These are phyloP conservation scores for Monilinia vaccinii-corymbosi DNA, from an alignment of 2,329 filamentous ascomycete genomes.

Conservation along the genomic window DNA sequence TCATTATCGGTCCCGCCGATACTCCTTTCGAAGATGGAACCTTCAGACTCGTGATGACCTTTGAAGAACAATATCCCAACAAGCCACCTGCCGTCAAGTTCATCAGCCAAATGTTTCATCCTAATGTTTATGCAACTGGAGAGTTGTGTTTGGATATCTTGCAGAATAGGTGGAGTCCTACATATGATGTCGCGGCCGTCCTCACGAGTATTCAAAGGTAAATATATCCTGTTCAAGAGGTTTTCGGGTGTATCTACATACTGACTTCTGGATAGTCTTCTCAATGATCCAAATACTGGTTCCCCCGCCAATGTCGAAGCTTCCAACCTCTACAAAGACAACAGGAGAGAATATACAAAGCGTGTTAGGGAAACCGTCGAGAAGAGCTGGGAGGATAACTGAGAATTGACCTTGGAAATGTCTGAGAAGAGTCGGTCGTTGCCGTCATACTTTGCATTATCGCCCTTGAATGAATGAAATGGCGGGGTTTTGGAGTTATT, in stretches of 20 bases:
- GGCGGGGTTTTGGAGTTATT: conserved; percentile 5
- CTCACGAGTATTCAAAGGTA: conserved; percentile 97
- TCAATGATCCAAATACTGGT: conserved; percentile 98
- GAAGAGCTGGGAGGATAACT: conserved; percentile 94
- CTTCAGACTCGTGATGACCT: conserved; percentile 96
- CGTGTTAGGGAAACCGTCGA: conserved; percentile 92
- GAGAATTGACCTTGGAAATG: conserved; percentile 13
- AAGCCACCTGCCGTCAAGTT: conserved; percentile 98
- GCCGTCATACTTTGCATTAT: neutral
- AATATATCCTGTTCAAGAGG: conserved; percentile 9
- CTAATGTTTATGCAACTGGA: conserved; percentile 94
- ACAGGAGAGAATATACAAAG: conserved; percentile 93
- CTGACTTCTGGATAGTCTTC: conserved; percentile 50
- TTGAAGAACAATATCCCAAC: conserved; percentile 97
- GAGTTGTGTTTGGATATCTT: conserved; percentile 95
- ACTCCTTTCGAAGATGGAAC: conserved; percentile 98
- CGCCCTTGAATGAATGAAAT: conserved; percentile 1
- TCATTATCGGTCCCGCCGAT: conserved; percentile 94
- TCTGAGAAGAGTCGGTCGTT: neutral
- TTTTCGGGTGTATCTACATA: neutral
- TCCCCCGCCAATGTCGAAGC: conserved; percentile 97
- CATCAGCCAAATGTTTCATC: conserved; percentile 98
- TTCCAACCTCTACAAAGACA: conserved; percentile 97
- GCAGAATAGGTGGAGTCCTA: conserved; percentile 97
- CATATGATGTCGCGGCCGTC: conserved; percentile 95